A percentile compares a stretch with the other conserved stretches of the same genome.
These are phyloP conservation scores for Begonia peltatifolia DNA, from an alignment of 306 rosid genomes.

Conservation along the genomic window DNA sequence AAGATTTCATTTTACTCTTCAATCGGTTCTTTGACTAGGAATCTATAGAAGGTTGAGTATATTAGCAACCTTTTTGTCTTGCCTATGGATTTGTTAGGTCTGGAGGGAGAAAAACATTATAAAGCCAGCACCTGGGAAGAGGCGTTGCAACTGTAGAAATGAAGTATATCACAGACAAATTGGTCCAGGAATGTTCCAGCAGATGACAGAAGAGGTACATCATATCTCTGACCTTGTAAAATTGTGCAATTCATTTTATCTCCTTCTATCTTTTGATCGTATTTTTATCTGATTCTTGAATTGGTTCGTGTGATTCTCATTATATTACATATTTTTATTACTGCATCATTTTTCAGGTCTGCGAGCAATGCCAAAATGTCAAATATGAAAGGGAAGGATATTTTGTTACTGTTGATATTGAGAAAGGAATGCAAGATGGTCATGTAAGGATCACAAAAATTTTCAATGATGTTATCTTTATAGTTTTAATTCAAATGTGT, in stretches of 20 bases:
- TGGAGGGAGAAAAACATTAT: slow-evolving; percentile 94
- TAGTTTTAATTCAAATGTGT: no score
- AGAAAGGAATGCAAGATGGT: slow-evolving; percentile 99
- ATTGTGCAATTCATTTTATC: no score
- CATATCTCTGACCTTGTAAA: background rate
- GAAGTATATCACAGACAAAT: slow-evolving; percentile 96
- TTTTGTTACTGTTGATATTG: slow-evolving; percentile 81
- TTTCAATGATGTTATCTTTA: background rate
- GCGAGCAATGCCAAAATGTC: slow-evolving; percentile 89
- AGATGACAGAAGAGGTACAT: slow-evolving; percentile 91
- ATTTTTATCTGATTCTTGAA: background rate
- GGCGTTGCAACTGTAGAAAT: slow-evolving; percentile 91
- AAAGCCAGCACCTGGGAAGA: slow-evolving; percentile 89
- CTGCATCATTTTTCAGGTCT: slow-evolving; percentile 41
- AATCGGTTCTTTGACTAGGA: no score
- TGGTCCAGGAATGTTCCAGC: slow-evolving; percentile 99
- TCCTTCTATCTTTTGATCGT: no score
- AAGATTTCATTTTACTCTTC: no score
- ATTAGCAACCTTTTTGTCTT: no score
- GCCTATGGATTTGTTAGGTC: slow-evolving; percentile 33
- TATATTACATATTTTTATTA: background rate
- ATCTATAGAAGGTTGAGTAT: no score
- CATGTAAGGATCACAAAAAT: slow-evolving; percentile 46
- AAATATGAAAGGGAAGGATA: slow-evolving; percentile 90
- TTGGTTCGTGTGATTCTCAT: background rate